A percentile compares a stretch with the other conserved stretches of the same genome.
These are phyloP conservation scores for Termitomyces sp. DNA, from an alignment of 768 basidiomycete genomes.

Conservation along the genomic window DNA sequence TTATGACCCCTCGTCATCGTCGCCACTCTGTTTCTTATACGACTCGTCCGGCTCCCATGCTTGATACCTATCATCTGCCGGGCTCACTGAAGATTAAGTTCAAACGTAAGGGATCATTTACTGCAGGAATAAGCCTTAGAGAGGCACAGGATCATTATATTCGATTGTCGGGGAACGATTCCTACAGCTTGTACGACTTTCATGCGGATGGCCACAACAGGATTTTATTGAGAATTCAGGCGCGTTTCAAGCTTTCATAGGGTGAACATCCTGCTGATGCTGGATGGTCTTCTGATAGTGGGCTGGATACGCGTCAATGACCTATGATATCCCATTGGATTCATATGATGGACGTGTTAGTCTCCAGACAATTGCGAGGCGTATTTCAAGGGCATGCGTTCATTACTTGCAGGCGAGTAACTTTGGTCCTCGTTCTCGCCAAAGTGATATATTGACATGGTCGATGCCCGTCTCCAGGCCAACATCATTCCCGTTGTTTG, in stretches of 20 bases:
- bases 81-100: slow-evolving; percentile 62
- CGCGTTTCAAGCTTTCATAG: slow-evolving; percentile 28
- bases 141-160: slow-evolving; percentile 64
- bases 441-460: neutral
- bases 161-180: slow-evolving; percentile 58
- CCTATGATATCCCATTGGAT: slow-evolving; percentile 74
- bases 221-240: slow-evolving; percentile 63
- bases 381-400: slow-evolving; percentile 67
- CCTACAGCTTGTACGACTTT: slow-evolving; percentile 63
- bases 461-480: slow-evolving; percentile 42
- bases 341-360: slow-evolving; percentile 63
- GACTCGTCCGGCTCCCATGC: slow-evolving; percentile 29
- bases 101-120: slow-evolving; percentile 68
- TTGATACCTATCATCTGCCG: slow-evolving; percentile 48
- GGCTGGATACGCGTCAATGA: slow-evolving; percentile 67
- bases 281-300: slow-evolving; percentile 42
- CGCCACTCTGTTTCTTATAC: slow-evolving; percentile 54
- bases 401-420: slow-evolving; percentile 68
- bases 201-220: slow-evolving; percentile 60
- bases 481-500: slow-evolving; percentile 69
- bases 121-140: slow-evolving; percentile 61
- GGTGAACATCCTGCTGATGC: neutral
- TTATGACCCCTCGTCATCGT: slow-evolving; percentile 38
- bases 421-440: neutral
- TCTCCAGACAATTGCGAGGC: slow-evolving; percentile 64